Conservation (phyloP, 345 rosid species). For the Abelmoschus esculentus region DNA sequence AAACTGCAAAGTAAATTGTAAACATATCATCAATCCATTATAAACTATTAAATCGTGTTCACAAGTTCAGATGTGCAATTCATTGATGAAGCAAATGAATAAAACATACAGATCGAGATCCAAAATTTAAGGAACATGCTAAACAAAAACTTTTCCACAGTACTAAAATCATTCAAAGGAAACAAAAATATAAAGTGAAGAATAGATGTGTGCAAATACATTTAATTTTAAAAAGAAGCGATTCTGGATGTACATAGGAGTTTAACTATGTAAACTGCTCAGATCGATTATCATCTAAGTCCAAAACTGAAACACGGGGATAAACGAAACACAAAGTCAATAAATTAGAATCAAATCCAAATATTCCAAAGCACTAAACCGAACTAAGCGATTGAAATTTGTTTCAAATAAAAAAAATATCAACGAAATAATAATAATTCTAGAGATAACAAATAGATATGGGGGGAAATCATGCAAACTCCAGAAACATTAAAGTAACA, state of each 20-base stretch:
- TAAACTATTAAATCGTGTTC: neutral
- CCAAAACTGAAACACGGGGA: neutral
- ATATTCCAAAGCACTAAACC: neutral
- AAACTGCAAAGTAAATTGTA: slow-evolving; percentile 17
- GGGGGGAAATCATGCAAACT: neutral
- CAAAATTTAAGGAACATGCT: neutral
- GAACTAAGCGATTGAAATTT: neutral
- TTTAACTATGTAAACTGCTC: neutral
- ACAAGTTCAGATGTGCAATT: neutral
- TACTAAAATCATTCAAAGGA: neutral
- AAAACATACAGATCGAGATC: neutral
- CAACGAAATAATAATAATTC: neutral
- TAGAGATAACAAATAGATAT: neutral
- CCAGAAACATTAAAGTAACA: neutral
- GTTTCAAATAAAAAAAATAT: neutral
- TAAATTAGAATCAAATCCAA: no score
- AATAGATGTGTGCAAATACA: neutral
- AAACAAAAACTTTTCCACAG: neutral
- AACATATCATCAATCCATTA: slow-evolving; percentile 1
- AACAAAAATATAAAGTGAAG: neutral
- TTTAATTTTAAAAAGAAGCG: neutral
- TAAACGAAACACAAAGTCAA: neutral
- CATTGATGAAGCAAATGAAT: neutral
- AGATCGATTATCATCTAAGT: neutral
- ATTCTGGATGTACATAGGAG: neutral